Percentiles rank a stretch among this genome's conserved stretches.
Evolutionary conservation across 371 early-diverging fungal species (phyloP).

Genomic region (Phascolomyces articulosus): DNA sequence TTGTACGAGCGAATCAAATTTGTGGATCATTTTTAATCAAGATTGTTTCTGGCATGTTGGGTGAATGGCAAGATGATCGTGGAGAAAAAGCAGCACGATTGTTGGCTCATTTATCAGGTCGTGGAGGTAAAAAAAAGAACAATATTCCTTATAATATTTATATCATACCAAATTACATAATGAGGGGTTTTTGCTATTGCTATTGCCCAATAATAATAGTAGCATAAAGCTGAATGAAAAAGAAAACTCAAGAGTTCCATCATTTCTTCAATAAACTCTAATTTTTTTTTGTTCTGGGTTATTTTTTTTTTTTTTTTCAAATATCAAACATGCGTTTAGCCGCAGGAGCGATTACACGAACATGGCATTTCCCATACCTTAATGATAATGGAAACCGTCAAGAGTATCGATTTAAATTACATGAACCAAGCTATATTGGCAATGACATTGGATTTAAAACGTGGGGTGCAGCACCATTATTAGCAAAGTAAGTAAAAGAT

Average conservation of each 20-base stretch:
- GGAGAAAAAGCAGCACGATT: constrained; percentile 41
- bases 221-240: no score
- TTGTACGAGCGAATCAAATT: constrained; percentile 29
- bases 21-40: constrained; percentile 23
- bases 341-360: constrained; percentile 51
- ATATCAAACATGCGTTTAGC: constrained; percentile 20
- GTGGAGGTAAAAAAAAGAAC: constrained; percentile 34
- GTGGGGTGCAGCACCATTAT: constrained; percentile 53
- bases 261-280: no score
- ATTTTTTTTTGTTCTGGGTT: neutral
- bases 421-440: constrained; percentile 50
- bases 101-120: constrained; percentile 49
- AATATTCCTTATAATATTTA: neutral
- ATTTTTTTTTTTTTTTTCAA: constrained; percentile 1
- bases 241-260: no score
- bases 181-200: no score
- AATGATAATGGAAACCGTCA: constrained; percentile 30
- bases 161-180: neutral
- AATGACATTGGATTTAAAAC: constrained; percentile 55
- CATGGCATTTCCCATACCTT: constrained; percentile 51
- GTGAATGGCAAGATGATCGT: constrained; percentile 31
- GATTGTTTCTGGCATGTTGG: constrained; percentile 30
- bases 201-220: no score
- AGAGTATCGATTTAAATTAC: constrained; percentile 27
- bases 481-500: constrained; percentile 42